Percentiles rank a stretch among this genome's conserved stretches.
phyloP scores from a whole-genome alignment of 2,329 filamentous ascomycete species.

The Ceratocystis ficicola region DNA sequence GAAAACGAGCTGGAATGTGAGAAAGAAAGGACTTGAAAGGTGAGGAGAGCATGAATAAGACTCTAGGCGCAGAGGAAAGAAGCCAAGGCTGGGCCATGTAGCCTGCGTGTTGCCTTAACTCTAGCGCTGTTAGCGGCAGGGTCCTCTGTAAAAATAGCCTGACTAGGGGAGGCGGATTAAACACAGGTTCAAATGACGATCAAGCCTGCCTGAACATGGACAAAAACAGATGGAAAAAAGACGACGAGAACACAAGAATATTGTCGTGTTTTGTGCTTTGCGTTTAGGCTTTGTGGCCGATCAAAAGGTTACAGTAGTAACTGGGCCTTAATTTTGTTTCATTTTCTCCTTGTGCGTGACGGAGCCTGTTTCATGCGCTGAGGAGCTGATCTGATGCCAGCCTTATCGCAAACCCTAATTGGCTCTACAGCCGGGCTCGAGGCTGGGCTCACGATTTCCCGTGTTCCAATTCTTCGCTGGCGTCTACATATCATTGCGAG shows the following conservation, averaged over 20 bases:
- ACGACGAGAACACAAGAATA: not conserved
- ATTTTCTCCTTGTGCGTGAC: not conserved
- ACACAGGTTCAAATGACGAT: not conserved
- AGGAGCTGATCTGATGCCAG: not conserved
- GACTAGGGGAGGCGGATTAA: not conserved
- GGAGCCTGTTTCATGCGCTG: not conserved
- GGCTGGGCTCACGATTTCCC: no score
- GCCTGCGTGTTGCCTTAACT: not conserved
- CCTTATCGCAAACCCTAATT: not conserved
- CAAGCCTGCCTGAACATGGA: not conserved
- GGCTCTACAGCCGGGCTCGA: not conserved
- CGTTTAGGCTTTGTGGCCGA: not conserved
- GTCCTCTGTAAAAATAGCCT: not conserved
- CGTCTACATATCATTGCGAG: not conserved
- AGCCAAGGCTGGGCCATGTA: not conserved
- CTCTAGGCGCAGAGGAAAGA: not conserved
- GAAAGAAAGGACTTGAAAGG: not conserved
- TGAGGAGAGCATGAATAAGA: not conserved
- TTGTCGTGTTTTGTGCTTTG: not conserved
- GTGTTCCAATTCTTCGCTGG: no score
- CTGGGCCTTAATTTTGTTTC: not conserved
- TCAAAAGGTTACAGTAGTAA: not conserved
- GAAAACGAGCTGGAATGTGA: not conserved
- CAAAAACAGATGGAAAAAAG: not conserved
- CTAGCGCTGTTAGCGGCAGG: not conserved